Conservation (phyloP, 192 early-diverging fungal genomes). For the Entomortierella lignicola region DNA sequence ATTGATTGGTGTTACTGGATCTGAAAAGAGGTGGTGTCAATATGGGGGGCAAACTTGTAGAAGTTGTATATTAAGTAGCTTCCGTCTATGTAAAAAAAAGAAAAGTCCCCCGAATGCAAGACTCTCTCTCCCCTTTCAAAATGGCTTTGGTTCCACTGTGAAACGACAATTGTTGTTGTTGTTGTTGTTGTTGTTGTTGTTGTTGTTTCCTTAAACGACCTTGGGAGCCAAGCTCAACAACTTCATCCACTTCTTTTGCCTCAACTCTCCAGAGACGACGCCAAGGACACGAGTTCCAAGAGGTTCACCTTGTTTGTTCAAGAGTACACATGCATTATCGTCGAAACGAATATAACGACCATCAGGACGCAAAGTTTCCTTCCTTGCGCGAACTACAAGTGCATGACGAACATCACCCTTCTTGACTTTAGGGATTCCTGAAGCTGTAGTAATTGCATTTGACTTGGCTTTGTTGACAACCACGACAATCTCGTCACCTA, state of each 20-base stretch:
- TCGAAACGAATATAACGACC: slow-evolving; percentile 94
- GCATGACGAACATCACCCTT: slow-evolving; percentile 96
- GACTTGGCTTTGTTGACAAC: slow-evolving; percentile 95
- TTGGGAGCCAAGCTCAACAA: slow-evolving; percentile 92
- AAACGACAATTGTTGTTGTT: no score
- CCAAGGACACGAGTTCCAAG: slow-evolving; percentile 94
- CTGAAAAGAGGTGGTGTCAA: no score
- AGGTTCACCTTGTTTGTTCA: slow-evolving; percentile 95
- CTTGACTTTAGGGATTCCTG: slow-evolving; percentile 77
- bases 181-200: no score
- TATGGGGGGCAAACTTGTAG: no score
- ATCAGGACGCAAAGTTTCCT: slow-evolving; percentile 89
- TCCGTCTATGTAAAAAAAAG: no score
- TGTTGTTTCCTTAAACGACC: slow-evolving; percentile 70
- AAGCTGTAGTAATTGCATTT: slow-evolving; percentile 69
- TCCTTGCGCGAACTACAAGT: slow-evolving; percentile 89
- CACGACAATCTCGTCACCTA: slow-evolving; percentile 95
- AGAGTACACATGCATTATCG: slow-evolving; percentile 95
- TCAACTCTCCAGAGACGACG: slow-evolving; percentile 87
- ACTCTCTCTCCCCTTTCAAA: no score
- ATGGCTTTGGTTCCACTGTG: no score
- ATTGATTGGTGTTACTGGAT: no score
- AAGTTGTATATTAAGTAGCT: no score
- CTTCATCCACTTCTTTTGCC: slow-evolving; percentile 97
- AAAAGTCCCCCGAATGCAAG: no score